A percentile compares a stretch with the other conserved stretches of the same genome.
Conservation (phyloP, 2,329 filamentous ascomycete genomes). For the Claviceps sp. region DNA sequence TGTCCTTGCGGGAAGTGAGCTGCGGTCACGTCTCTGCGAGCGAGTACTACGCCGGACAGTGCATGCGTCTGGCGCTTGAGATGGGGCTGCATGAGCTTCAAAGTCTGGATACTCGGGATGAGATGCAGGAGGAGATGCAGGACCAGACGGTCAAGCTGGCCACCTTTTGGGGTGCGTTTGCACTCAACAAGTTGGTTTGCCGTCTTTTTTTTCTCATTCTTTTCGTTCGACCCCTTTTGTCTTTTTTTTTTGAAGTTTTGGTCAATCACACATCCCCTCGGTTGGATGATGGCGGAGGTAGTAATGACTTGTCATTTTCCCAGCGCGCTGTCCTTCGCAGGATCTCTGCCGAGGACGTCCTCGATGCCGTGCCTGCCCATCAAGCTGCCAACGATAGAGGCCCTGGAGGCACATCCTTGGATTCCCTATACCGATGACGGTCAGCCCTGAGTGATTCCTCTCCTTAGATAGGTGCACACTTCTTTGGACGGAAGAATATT, state of each 20-base stretch:
- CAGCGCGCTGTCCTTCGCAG: slow-evolving; percentile 49
- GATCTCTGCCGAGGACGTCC: slow-evolving; percentile 45
- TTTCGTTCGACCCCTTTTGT: background rate
- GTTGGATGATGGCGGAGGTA: no score
- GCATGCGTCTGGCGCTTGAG: slow-evolving; percentile 56
- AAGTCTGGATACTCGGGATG: slow-evolving; percentile 13
- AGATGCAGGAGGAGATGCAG: slow-evolving; percentile 36
- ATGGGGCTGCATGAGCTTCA: slow-evolving; percentile 49
- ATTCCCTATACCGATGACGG: slow-evolving; percentile 44
- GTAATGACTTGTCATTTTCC: background rate
- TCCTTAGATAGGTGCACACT: background rate
- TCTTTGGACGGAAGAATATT: background rate
- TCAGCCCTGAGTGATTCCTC: slow-evolving; percentile 16
- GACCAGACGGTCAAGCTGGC: slow-evolving; percentile 42
- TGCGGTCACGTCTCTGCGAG: slow-evolving; percentile 57
- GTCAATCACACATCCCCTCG: background rate
- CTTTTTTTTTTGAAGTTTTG: background rate
- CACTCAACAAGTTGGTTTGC: slow-evolving; percentile 43
- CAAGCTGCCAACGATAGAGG: slow-evolving; percentile 45
- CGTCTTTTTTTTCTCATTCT: background rate
- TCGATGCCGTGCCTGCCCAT: slow-evolving; percentile 39
- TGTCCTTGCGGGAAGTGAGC: slow-evolving; percentile 61
- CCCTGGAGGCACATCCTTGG: slow-evolving; percentile 45
- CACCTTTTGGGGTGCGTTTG: slow-evolving; percentile 48
- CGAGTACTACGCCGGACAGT: slow-evolving; percentile 58